Conservation (phyloP, 106 monocot genomes). For the Narthecium ossifragum region DNA sequence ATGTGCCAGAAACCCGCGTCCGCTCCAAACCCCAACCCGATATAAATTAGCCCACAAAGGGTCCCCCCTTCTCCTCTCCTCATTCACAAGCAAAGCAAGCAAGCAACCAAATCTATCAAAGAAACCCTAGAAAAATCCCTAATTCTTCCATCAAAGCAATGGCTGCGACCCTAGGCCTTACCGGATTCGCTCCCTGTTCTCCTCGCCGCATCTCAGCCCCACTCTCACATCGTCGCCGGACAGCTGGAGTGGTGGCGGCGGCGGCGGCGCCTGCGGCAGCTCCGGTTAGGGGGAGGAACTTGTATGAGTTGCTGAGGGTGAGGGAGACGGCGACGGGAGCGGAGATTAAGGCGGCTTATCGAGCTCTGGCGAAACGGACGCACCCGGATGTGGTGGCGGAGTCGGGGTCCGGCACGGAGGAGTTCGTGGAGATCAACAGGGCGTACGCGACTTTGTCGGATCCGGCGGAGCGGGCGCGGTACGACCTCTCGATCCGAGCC, state of each 20-base stretch:
- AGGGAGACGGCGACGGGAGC: slow-evolving; percentile 22
- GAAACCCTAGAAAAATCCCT: too few relatives aligned
- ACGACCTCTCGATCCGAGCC: slow-evolving; percentile 21
- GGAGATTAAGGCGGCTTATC: slow-evolving; percentile 34
- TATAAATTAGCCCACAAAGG: too few relatives aligned
- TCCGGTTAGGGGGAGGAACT: neutral
- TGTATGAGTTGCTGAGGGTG: slow-evolving; percentile 24
- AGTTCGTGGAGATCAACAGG: slow-evolving; percentile 34
- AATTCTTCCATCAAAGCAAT: too few relatives aligned
- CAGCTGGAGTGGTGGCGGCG: neutral
- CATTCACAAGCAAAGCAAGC: neutral
- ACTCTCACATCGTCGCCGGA: too few relatives aligned
- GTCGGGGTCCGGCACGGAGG: neutral
- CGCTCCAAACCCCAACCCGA: too few relatives aligned
- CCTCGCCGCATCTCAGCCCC: too few relatives aligned
- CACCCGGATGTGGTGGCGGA: slow-evolving; percentile 21
- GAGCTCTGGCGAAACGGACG: slow-evolving; percentile 25
- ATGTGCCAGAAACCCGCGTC: too few relatives aligned
- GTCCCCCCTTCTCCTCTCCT: too few relatives aligned
- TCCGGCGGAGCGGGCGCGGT: slow-evolving; percentile 19
- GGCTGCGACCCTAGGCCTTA: too few relatives aligned
- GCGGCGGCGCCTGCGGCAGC: neutral
- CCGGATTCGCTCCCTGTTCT: too few relatives aligned
- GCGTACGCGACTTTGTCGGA: slow-evolving; percentile 48
- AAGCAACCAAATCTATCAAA: too few relatives aligned